phyloP scores from a whole-genome alignment of 306 rosid species.

The Mimosa bimucronata region DNA sequence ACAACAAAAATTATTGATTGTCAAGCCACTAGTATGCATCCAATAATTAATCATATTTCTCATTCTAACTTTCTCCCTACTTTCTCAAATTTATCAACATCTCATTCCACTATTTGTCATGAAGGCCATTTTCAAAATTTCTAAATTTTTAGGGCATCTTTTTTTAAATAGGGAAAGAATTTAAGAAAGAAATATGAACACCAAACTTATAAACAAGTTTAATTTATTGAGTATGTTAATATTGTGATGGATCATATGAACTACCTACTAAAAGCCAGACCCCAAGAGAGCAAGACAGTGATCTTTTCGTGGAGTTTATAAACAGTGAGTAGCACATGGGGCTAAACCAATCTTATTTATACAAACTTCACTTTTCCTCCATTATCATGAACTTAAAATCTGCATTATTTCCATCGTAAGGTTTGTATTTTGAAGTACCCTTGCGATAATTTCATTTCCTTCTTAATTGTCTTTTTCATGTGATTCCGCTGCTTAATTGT shows the following conservation, averaged over 20 bases:
- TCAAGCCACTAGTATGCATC: not conserved
- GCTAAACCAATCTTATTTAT: constrained; percentile 41
- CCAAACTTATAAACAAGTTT: not conserved
- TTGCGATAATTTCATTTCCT: not conserved
- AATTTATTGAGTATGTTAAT: not conserved
- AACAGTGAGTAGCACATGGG: not conserved
- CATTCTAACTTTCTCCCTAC: not conserved
- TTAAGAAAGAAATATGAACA: not conserved
- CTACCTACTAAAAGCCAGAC: constrained; percentile 56
- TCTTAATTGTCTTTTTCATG: not conserved
- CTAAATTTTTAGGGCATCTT: not conserved
- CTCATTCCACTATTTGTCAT: not conserved
- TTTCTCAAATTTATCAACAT: not conserved
- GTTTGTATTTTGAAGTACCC: constrained; percentile 39
- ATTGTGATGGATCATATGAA: constrained; percentile 50
- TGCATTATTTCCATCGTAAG: constrained; percentile 18
- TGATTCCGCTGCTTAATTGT: not conserved
- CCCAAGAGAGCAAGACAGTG: constrained; percentile 37
- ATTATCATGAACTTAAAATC: constrained; percentile 19
- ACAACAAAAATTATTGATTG: no score
- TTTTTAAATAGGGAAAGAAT: not conserved
- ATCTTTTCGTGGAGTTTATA: constrained; percentile 67
- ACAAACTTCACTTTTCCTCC: constrained; percentile 43
- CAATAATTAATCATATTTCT: not conserved
- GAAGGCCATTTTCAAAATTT: not conserved